Percentiles rank a stretch among this genome's conserved stretches.
Evolutionary conservation across 805 yeast genomes (phyloP).

Genomic region (Saccharomycodes ludwigii): DNA sequence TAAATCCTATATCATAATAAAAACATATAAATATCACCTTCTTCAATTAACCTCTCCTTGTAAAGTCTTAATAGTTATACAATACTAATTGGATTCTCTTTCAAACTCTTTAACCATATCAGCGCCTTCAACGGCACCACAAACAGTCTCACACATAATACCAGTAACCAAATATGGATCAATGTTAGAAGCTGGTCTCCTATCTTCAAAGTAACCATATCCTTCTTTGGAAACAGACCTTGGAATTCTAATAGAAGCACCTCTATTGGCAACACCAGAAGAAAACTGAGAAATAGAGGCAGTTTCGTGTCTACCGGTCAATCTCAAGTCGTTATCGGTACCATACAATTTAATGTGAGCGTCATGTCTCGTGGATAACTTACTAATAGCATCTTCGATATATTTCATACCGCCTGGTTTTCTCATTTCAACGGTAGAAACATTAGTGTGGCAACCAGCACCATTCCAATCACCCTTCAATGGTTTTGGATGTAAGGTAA

Average conservation of each 20-base stretch:
- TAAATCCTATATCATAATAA: no score
- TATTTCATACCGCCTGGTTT: conserved; percentile 88
- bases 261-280: conserved; percentile 99
- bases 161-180: conserved; percentile 99
- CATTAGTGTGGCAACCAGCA: conserved; percentile 99
- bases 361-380: conserved; percentile 89
- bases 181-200: conserved; percentile 99
- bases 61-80: no score
- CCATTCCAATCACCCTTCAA: conserved; percentile 99
- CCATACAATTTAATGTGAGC: conserved; percentile 96
- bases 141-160: conserved; percentile 92
- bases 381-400: conserved; percentile 86
- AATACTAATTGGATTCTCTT: conserved; percentile 67
- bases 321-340: conserved; percentile 86
- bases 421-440: conserved; percentile 88
- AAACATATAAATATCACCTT: no score
- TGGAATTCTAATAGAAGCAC: conserved; percentile 97
- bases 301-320: conserved; percentile 98
- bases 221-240: conserved; percentile 98
- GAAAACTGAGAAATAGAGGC: conserved; percentile 87
- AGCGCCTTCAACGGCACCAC: conserved; percentile 90
- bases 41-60: no score
- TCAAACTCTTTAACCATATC: conserved; percentile 86
- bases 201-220: conserved; percentile 96
- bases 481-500: conserved; percentile 98